Base-by-base conservation (phyloP, 2,329 filamentous ascomycete genomes). In the Hypoxylon sp. region DNA sequence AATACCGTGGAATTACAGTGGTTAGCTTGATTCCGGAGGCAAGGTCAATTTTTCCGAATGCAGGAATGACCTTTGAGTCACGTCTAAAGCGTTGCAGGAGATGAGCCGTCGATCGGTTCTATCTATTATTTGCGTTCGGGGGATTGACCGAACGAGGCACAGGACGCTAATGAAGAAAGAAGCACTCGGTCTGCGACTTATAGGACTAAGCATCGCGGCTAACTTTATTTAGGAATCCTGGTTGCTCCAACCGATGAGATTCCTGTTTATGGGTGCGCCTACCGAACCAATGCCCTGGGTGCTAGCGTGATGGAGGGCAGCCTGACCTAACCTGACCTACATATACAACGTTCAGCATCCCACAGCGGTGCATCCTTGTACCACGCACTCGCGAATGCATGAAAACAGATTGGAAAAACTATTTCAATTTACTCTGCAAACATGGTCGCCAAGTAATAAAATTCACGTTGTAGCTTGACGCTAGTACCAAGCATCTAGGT, bases 351-450 rank as follows among this genome's bases (percentile, higher is more conserved):
- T 56, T 35, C 58, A 65, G 24, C 47, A 51, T 19, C 54, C 17
- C 37, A 15, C 42, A 58, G 48, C 27, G 31, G 29, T 58, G 44
- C 46, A 70, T 15, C 54, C 56, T 35, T 47, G 61, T 66, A 39
- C 32, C 32, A 62, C 44, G 31, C 53, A 63, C 70, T 64, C 64
- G 68, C 7, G 37, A 46, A 21, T 72, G 69, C 67, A 70, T 8
- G 44, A 50, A 29, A 51, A 56, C 67, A 21, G 55, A 62, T 65
- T 32, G 64, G 69, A 69, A 66, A 59, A 6, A 21, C 50, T 50
- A 24, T 24, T 24, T 29, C 62, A 69, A 70, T 67, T 48, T 67
- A 64, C 52, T 50, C 48, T 21, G 17, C 42, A 24, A 5, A 51
- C 32, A 29, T 6, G 46, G 35, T 56, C 29, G 53, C 21, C 50